phyloP scores from a whole-genome alignment of 2,329 filamentous ascomycete genomes.

The Epichloe uncinata region DNA sequence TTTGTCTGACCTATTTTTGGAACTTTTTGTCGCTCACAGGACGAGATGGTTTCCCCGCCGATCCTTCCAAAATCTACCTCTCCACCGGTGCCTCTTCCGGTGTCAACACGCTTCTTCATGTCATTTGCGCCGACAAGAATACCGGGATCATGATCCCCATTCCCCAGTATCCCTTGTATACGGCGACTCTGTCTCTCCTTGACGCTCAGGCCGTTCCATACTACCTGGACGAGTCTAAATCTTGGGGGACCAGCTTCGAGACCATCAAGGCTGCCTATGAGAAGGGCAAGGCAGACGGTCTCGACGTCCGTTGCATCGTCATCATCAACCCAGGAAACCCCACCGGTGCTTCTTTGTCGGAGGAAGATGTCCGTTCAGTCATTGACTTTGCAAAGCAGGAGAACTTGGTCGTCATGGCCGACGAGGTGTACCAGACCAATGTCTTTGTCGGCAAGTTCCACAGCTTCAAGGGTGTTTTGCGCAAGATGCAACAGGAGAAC shows the following conservation, averaged over 20 bases:
- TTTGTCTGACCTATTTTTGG: background rate
- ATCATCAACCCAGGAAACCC: slow-evolving; percentile 99
- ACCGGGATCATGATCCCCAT: slow-evolving; percentile 88
- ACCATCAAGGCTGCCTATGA: slow-evolving; percentile 61
- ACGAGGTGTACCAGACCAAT: slow-evolving; percentile 99
- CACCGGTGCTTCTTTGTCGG: slow-evolving; percentile 73
- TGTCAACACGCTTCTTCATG: slow-evolving; percentile 83
- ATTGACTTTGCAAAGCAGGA: slow-evolving; percentile 76
- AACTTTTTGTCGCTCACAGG: slow-evolving; percentile 26
- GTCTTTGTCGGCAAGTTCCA: slow-evolving; percentile 90
- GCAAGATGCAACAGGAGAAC: slow-evolving; percentile 62
- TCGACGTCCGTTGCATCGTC: slow-evolving; percentile 82
- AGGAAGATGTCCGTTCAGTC: slow-evolving; percentile 70
- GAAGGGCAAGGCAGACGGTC: slow-evolving; percentile 62
- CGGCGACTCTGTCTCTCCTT: slow-evolving; percentile 75
- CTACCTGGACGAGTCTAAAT: slow-evolving; percentile 72
- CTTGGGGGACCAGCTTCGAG: slow-evolving; percentile 80
- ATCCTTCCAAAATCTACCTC: slow-evolving; percentile 74
- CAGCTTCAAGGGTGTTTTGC: slow-evolving; percentile 85
- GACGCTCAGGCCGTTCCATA: slow-evolving; percentile 85
- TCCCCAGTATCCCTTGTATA: slow-evolving; percentile 96
- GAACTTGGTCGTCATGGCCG: slow-evolving; percentile 79
- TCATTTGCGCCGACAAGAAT: slow-evolving; percentile 66
- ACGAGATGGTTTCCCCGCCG: slow-evolving; percentile 78
- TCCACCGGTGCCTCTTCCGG: slow-evolving; percentile 85